Evolutionary conservation across 164 flowering plant genomes (phyloP).

Genomic region (Stephania cephalantha): DNA sequence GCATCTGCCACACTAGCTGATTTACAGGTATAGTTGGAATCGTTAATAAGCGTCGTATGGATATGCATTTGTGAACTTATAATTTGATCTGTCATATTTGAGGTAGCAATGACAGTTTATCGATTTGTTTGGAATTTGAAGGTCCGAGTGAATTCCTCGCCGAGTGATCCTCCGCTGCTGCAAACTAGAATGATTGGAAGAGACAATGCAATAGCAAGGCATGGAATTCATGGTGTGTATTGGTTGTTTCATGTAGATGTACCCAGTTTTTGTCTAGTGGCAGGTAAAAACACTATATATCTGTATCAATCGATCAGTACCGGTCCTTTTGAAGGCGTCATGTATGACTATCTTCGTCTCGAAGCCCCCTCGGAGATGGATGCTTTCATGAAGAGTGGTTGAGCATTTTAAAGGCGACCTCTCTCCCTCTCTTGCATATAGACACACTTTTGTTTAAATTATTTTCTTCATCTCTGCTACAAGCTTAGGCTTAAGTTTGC

Average conservation of each 20-base stretch:
- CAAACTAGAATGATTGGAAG: slow-evolving; percentile 46
- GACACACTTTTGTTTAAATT: too few species aligned
- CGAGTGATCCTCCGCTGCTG: slow-evolving; percentile 21
- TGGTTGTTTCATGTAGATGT: slow-evolving; percentile 40
- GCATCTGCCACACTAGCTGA: slow-evolving; percentile 22
- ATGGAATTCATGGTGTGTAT: slow-evolving; percentile 74
- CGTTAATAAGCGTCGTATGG: neutral
- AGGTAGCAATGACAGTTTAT: too few species aligned
- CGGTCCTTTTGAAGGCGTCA: slow-evolving; percentile 24
- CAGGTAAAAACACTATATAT: slow-evolving; percentile 48
- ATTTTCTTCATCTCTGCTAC: too few species aligned
- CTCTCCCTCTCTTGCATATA: too few species aligned
- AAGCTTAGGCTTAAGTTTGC: too few species aligned
- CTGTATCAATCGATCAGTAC: slow-evolving; percentile 36
- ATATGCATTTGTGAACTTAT: too few species aligned
- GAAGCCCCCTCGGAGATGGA: slow-evolving; percentile 31
- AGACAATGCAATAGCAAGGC: slow-evolving; percentile 65
- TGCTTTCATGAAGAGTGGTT: too few species aligned
- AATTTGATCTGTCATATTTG: too few species aligned
- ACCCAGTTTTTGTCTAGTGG: slow-evolving; percentile 21
- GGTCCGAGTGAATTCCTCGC: slow-evolving; percentile 10
- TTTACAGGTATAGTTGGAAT: slow-evolving; percentile 16
- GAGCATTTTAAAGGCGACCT: too few species aligned
- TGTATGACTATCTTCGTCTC: slow-evolving; percentile 67
- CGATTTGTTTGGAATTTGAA: neutral